Evolutionary conservation across 768 basidiomycete species (phyloP).

Genomic region (Russula compacta): DNA sequence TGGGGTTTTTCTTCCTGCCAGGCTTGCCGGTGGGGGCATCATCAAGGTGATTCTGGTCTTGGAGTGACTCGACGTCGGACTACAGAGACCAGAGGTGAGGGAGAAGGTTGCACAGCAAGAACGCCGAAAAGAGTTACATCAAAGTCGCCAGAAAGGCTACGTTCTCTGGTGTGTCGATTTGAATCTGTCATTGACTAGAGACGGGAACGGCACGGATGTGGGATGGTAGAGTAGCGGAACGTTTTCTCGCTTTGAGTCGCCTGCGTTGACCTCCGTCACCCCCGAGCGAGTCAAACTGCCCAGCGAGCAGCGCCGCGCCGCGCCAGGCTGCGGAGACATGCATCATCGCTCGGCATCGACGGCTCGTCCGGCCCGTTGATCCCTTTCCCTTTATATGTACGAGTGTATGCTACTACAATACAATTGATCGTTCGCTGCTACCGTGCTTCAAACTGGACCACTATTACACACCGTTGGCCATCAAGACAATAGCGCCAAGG

Average conservation of each 20-base stretch:
- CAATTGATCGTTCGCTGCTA: not conserved
- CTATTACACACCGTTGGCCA: conserved; percentile 29
- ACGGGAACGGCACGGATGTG: not conserved
- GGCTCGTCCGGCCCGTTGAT: not conserved
- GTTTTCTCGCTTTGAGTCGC: conserved; percentile 1
- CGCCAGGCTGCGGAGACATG: not conserved
- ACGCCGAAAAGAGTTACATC: conserved; percentile 32
- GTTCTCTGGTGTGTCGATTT: conserved; percentile 46
- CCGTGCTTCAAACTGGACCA: conserved; percentile 53
- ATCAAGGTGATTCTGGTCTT: conserved; percentile 17
- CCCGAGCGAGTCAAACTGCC: not conserved
- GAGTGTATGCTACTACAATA: not conserved
- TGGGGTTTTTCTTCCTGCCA: conserved; percentile 85
- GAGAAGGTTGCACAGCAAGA: not conserved
- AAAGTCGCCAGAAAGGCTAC: conserved; percentile 55
- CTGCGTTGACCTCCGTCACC: not conserved
- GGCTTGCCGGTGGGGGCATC: conserved; percentile 38
- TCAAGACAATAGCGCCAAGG: not conserved
- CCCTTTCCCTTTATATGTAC: not conserved
- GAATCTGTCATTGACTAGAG: conserved; percentile 30
- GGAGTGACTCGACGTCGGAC: conserved; percentile 56
- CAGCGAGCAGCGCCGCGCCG: not conserved
- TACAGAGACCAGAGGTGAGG: conserved; percentile 32
- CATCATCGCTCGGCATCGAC: not conserved
- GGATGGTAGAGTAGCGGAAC: not conserved